Evolutionary conservation across 2,329 filamentous ascomycete species (phyloP), one percentile per base, ranked within the genome.

Genomic region (Exophiala aquamarina): DNA sequence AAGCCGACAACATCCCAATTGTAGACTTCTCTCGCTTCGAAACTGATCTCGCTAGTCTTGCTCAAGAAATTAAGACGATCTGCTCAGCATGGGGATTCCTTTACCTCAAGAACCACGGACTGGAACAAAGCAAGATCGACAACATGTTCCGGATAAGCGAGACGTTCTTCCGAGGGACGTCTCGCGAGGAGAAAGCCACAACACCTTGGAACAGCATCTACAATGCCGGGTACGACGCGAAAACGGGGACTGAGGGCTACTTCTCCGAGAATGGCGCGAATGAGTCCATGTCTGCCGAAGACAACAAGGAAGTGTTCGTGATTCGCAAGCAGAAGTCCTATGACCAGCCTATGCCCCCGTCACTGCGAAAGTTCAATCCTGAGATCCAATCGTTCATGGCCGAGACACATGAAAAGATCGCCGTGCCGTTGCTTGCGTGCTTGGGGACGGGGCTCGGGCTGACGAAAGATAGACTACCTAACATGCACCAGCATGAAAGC

Each of bases 21-120:
- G 86, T 90, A 62, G 83, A 93, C 74, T 90, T 93, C 64, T 81
- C 79, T 11, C 75, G 75, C 35, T 92, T 90, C 67, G 78, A 87
- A 19, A 68, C 75, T 45, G 85, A 85, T 26, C 74, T 77, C 13
- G 70, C 78, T 0, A 61, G 74, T 10, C 73, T 86, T 56, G 85
- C 84, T 57, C 71, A 76, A 41, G 70, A 85, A 29, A 83, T 95
- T 58, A 82, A 92, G 13, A 64, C 81, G 42, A 89, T 87, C 33
- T 95, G 95, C 71, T 86, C 89, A 60, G 84, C 79, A 2, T 86
- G 89, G 4, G 58, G 57, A 2, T 60, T 61, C 41, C 56, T 61
- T 17, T 60, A 61, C 42, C 42, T 61, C 29, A 55, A 51, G 23
- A 55, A 59, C 47, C 58, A 60, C 36, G 58, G 54, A 6, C 46